phyloP scores from a whole-genome alignment of 805 yeast species.

The Lipomyces oligophaga region DNA sequence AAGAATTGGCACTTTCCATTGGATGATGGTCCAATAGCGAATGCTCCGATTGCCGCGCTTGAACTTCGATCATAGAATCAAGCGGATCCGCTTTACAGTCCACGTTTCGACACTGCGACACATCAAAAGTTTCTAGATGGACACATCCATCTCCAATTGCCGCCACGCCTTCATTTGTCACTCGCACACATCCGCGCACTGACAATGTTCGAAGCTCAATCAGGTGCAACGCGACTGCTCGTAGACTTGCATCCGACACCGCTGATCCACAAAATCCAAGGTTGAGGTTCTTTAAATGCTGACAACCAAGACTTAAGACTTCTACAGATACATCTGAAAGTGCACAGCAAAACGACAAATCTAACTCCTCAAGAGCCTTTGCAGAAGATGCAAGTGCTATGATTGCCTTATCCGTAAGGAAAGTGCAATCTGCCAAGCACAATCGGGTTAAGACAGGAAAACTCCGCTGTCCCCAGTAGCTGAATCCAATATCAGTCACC shows the following conservation, averaged over 20 bases:
- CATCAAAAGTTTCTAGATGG: slow-evolving; percentile 51
- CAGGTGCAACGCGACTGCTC: slow-evolving; percentile 56
- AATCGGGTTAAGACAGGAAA: slow-evolving; percentile 54
- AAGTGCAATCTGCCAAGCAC: slow-evolving; percentile 68
- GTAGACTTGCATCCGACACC: slow-evolving; percentile 65
- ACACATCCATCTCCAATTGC: slow-evolving; percentile 56
- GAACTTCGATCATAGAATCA: background rate
- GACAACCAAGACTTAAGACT: slow-evolving; percentile 64
- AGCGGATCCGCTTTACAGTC: slow-evolving; percentile 7
- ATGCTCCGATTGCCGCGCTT: no score
- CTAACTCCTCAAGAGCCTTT: slow-evolving; percentile 52
- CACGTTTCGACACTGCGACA: slow-evolving; percentile 68
- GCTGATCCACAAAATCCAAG: slow-evolving; percentile 76
- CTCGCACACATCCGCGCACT: slow-evolving; percentile 69
- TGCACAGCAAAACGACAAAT: slow-evolving; percentile 72
- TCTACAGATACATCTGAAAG: slow-evolving; percentile 66
- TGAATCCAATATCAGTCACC: slow-evolving; percentile 70
- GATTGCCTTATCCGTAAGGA: slow-evolving; percentile 62
- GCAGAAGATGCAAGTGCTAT: slow-evolving; percentile 60
- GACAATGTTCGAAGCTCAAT: slow-evolving; percentile 47
- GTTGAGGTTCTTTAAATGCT: slow-evolving; percentile 49
- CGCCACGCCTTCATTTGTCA: slow-evolving; percentile 74
- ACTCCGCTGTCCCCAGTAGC: slow-evolving; percentile 56
- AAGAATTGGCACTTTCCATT: background rate
- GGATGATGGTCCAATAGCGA: background rate